Base-by-base conservation (phyloP, 2,329 filamentous ascomycete species). In the Botrytis medusae region DNA sequence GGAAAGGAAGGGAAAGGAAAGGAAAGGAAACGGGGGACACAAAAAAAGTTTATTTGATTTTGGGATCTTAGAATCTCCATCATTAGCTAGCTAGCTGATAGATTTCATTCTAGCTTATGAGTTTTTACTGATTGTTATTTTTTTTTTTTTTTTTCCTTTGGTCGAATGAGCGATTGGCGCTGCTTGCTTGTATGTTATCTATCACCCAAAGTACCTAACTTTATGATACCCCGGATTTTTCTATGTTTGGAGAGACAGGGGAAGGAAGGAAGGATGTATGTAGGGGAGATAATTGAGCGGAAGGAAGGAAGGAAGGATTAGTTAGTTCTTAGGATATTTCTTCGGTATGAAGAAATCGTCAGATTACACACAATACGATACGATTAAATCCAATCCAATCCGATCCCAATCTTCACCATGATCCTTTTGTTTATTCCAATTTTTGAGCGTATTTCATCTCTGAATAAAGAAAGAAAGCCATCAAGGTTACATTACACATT, bases 161-260 rank as follows among this genome's bases (percentile, higher is more conserved):
- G 22, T 61, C 12, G 5, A 42, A 18, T 18, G 62, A 64, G 62
- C n/a, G 40, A 46, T 7, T 32, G 29, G 25, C 57, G 57, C 57
- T 34, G 57, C 16, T 29, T 54, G 10, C 4, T 16, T n/a, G 22
- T 22, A 59, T 32, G 16, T 32, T 59, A 34, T 7, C 14, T 16
- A 32, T 40, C 14, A 20, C 57, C 2, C 60, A 14, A 42, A 25
- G 14, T 29, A 62, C 37, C 40, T 20, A 20, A 12, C 16, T 37
- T 37, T 65, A 48, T 65, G 29, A 65, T 65, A 65, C 63, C 63
- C 63, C 12, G 63, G 44, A n/a, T 25, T 57, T 65, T 65, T 65
- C 40, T 34, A 64, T 64, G 12, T 64, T 22, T 46, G 20, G 18
- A 40, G 20, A 42, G 62, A 32, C 10, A 14, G 40, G 62, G n/a